Base-by-base conservation (phyloP, 164 flowering plant genomes). In the Euptelea pleiosperma region DNA sequence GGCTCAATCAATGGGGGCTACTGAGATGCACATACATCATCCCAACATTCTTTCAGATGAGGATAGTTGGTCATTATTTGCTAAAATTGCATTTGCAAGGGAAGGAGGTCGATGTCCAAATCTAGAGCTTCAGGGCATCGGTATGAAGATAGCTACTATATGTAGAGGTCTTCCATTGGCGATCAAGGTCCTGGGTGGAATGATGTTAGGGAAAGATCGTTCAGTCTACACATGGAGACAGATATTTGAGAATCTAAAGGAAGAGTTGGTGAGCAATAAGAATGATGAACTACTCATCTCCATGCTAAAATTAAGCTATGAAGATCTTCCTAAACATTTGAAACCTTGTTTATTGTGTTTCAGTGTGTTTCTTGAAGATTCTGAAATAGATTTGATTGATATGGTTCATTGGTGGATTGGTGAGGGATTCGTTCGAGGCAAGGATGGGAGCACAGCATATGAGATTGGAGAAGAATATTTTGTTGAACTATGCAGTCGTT, bases 321-420 rank as follows among this genome's bases (percentile, higher is more conserved):
- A 58, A 14, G 52, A 58, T 16, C 30, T 58, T 22, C 61, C 61
- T 3, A 1, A 19, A 12, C 30, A 58, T 24, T 44, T 58, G 39
- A 58, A 58, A n/a, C 41, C 29, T 11, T 57, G 60, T 25, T 24
- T 42, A n/a, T 21, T 57, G 21, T 42, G 60, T 26, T 30, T 57
- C 28, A 6, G 50, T 12, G 43, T 57, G 37, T 29, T 18, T 19
- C 60, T 40, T 15, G 60, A 43, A 43, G 60, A 43, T 16, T 30
- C 11, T 18, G 28, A 43, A 3, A 57, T 57, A 16, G 0, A 8
- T 3, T 1, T 5, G 19, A 21, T 16, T 3, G 39, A 57, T 2
- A 19, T 44, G n/a, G n/a, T 57, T 16, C 16, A 18, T 22, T 30
- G 48, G 50, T 57, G 60, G 60, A 21, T 16, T 29, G 36, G 51